Percentiles rank a stretch among this genome's conserved stretches.
These are phyloP conservation scores for Lentinula raphanica DNA, from an alignment of 768 basidiomycete genomes.

Conservation along the genomic window DNA sequence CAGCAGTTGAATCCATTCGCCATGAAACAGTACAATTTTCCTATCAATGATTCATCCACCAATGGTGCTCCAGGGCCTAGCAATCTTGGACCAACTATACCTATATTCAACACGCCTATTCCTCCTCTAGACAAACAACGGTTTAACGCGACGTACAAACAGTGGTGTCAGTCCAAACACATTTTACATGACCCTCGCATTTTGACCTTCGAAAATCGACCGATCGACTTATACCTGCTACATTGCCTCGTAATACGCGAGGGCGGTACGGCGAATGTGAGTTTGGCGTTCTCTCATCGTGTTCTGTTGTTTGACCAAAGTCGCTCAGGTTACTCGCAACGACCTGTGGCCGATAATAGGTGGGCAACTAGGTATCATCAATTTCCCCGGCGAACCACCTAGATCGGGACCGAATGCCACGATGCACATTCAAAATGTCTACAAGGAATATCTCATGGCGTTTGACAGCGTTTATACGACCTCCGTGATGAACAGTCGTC, in stretches of 20 bases:
- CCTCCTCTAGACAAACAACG: conserved; percentile 44
- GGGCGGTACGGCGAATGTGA: conserved; percentile 47
- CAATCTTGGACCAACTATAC: conserved; percentile 7
- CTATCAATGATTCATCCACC: conserved; percentile 18
- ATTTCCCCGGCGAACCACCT: conserved; percentile 63
- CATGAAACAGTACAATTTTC: background rate
- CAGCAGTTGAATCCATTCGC: conserved; percentile 20
- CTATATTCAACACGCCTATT: conserved; percentile 13
- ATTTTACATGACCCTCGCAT: conserved; percentile 35
- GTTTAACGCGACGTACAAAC: conserved; percentile 49
- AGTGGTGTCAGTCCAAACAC: conserved; percentile 38
- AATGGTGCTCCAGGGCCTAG: conserved; percentile 22
- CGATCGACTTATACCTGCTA: conserved; percentile 55
- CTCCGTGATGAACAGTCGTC: conserved; percentile 31
- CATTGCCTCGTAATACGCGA: conserved; percentile 56
- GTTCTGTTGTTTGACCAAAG: background rate
- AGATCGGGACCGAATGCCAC: conserved; percentile 60
- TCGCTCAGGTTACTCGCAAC: conserved; percentile 38
- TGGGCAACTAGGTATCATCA: conserved; percentile 59
- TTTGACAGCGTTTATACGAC: conserved; percentile 55
- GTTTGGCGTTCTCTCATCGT: conserved; percentile 10
- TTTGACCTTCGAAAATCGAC: conserved; percentile 45
- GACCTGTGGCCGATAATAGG: conserved; percentile 65
- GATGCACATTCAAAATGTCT: conserved; percentile 52
- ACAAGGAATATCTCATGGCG: conserved; percentile 48